Evolutionary conservation across 352 stramenopile species (phyloP).

Genomic region (Globisporangium spinosum): DNA sequence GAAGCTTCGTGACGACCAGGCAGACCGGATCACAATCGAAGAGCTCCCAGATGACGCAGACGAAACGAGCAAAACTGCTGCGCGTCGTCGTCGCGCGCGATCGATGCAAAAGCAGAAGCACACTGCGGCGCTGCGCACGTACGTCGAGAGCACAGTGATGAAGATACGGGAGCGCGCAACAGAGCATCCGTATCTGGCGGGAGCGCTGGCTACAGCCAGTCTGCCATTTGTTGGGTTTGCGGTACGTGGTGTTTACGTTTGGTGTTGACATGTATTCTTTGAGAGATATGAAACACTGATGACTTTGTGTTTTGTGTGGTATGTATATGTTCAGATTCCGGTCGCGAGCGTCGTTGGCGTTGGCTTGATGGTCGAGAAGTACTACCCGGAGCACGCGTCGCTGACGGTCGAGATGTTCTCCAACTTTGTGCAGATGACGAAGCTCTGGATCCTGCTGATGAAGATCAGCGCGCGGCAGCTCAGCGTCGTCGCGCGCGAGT

Average conservation of each 20-base stretch:
- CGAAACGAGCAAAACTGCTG: slow-evolving; percentile 12
- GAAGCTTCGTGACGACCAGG: slow-evolving; percentile 33
- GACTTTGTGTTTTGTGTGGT: background rate
- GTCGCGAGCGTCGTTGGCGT: slow-evolving; percentile 65
- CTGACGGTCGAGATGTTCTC: slow-evolving; percentile 61
- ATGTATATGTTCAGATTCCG: slow-evolving; percentile 41
- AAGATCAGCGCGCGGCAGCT: slow-evolving; percentile 76
- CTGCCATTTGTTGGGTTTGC: slow-evolving; percentile 77
- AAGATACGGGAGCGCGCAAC: slow-evolving; percentile 35
- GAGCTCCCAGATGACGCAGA: slow-evolving; percentile 45
- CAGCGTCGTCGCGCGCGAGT: slow-evolving; percentile 58
- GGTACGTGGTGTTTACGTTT: slow-evolving; percentile 28
- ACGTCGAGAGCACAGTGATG: slow-evolving; percentile 41
- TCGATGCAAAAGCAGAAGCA: slow-evolving; percentile 23
- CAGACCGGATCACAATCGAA: slow-evolving; percentile 69
- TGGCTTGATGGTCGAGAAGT: slow-evolving; percentile 73
- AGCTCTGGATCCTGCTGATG: slow-evolving; percentile 70
- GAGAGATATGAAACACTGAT: background rate
- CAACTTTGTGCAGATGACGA: slow-evolving; percentile 84
- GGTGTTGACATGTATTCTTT: background rate
- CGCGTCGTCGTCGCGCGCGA: slow-evolving; percentile 1
- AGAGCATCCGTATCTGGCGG: slow-evolving; percentile 61
- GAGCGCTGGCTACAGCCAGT: slow-evolving; percentile 49
- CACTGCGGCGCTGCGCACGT: slow-evolving; percentile 38
- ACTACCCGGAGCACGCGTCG: slow-evolving; percentile 70